Base-by-base conservation (phyloP, 164 flowering plant genomes). In the Echeveria elegans region DNA sequence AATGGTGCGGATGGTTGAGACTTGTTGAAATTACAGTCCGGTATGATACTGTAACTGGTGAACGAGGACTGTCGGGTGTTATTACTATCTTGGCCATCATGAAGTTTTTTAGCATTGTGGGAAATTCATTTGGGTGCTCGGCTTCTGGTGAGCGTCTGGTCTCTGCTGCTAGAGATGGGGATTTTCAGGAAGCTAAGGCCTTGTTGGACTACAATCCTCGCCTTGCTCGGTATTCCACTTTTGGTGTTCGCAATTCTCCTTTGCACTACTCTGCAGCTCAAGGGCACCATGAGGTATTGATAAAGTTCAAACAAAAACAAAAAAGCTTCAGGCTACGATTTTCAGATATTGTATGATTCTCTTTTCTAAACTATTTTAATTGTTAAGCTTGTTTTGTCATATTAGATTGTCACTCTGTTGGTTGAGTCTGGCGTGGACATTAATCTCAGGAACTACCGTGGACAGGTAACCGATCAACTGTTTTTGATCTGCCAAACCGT, bases 161-260 rank as follows among this genome's bases (percentile, higher is more conserved):
- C 71, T 89, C 98, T 0, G 97, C 98, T 0, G 98, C 98, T 16
- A 89, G 98, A 77, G 98, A 93, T 79, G 97, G 96, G 14, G 97
- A 93, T 74, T 70, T 93, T 74, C 89, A 87, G 72, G 97, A 93
- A 82, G 97, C 98, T 58, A 90, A 82, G 78, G 96, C 95, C 47
- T 79, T 93, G 56, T 68, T 90, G 79, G 95, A 89, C 34, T 90
- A 82, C 61, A 93, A 93, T 79, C 98, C 98, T 7, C 86, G 96
- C 15, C 86, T 93, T 12, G 96, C 79, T 0, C 79, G 90, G 70
- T 93, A 93, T 68, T 88, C 96, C 2, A 90, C 98, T 64, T 93
- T 93, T 26, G 97, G 96, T 2, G 96, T 87, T 76, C 87, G 96
- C 0, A 93, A 90, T 79, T 93, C 97, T 1, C 98, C 98, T 3